Percentiles rank a stretch among this genome's conserved stretches.
Evolutionary conservation across 176 grass and related monocot species (phyloP).

Genomic region (Ananas comosus): DNA sequence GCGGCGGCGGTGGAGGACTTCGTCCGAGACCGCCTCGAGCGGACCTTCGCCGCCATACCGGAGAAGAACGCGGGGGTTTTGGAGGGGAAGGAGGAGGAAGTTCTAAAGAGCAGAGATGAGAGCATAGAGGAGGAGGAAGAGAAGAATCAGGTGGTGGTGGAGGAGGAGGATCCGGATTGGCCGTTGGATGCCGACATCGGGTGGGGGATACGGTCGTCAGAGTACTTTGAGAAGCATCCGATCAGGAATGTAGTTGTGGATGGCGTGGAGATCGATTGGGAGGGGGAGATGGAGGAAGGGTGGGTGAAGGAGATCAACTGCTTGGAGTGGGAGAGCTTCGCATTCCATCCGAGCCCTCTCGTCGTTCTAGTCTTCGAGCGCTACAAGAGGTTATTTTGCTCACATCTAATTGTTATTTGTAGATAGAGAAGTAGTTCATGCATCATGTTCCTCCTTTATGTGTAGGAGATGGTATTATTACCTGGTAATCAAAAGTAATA

Average conservation of each 20-base stretch:
- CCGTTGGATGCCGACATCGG: slow-evolving; percentile 82
- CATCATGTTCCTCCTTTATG: too few species aligned
- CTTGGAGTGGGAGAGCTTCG: slow-evolving; percentile 93
- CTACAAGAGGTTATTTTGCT: slow-evolving; percentile 47
- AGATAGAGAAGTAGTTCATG: background rate
- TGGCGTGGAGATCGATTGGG: slow-evolving; percentile 88
- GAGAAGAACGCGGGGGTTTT: slow-evolving; percentile 43
- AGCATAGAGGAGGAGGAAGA: slow-evolving; percentile 2
- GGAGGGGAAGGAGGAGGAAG: slow-evolving; percentile 18
- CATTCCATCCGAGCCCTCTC: slow-evolving; percentile 88
- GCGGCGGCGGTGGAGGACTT: slow-evolving; percentile 61
- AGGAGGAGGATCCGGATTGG: slow-evolving; percentile 81
- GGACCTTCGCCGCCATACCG: slow-evolving; percentile 63
- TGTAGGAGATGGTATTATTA: too few species aligned
- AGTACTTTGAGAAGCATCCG: slow-evolving; percentile 91
- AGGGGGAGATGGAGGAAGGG: slow-evolving; percentile 65
- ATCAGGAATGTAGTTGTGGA: slow-evolving; percentile 88
- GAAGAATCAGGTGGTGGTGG: slow-evolving; percentile 39
- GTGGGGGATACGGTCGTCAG: slow-evolving; percentile 70
- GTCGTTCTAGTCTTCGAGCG: slow-evolving; percentile 79
- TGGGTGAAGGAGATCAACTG: slow-evolving; percentile 98
- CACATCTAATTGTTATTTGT: background rate
- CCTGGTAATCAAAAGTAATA: too few species aligned
- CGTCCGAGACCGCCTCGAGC: slow-evolving; percentile 55
- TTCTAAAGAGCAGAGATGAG: slow-evolving; percentile 1